Percentiles rank a stretch among this genome's conserved stretches.
Conservation (phyloP, 2,329 filamentous ascomycete species). For the Penicillium sumatraense region DNA sequence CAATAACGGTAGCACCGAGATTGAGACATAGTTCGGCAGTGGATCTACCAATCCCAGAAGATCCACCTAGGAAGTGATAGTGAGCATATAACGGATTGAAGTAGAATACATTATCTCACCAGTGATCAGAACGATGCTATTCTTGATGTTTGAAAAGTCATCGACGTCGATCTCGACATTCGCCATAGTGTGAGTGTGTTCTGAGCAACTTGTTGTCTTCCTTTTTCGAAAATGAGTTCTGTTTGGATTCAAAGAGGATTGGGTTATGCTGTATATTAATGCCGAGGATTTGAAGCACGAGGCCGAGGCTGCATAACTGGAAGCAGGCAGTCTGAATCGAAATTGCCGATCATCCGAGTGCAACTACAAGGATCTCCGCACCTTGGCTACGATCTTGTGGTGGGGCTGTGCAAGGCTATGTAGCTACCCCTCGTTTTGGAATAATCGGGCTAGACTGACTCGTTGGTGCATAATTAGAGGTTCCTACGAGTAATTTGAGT, state of each 20-base stretch:
- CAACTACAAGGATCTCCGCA: background rate
- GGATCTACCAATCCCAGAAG: conserved; percentile 65
- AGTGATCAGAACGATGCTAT: conserved; percentile 59
- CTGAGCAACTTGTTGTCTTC: background rate
- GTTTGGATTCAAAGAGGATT: too few species aligned
- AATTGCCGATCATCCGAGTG: conserved; percentile 1
- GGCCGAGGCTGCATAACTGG: background rate
- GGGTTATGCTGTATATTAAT: background rate
- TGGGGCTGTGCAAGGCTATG: background rate
- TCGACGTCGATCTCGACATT: conserved; percentile 53
- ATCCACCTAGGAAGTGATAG: conserved; percentile 55
- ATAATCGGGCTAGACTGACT: background rate
- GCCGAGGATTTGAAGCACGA: background rate
- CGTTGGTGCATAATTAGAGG: background rate
- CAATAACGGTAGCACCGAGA: conserved; percentile 60
- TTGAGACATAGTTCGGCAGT: conserved; percentile 58
- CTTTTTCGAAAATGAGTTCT: too few species aligned
- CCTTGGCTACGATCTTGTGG: background rate
- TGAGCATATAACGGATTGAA: background rate
- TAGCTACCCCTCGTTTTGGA: background rate
- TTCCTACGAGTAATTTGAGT: background rate
- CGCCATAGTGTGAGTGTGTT: conserved; percentile 41
- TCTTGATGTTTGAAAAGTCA: conserved; percentile 50
- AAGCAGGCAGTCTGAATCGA: background rate
- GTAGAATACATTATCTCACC: conserved; percentile 38